Percentiles rank a stretch among this genome's conserved stretches.
Evolutionary conservation across 371 early-diverging fungal genomes (phyloP).

Genomic region (Rhizopus microsporus): DNA sequence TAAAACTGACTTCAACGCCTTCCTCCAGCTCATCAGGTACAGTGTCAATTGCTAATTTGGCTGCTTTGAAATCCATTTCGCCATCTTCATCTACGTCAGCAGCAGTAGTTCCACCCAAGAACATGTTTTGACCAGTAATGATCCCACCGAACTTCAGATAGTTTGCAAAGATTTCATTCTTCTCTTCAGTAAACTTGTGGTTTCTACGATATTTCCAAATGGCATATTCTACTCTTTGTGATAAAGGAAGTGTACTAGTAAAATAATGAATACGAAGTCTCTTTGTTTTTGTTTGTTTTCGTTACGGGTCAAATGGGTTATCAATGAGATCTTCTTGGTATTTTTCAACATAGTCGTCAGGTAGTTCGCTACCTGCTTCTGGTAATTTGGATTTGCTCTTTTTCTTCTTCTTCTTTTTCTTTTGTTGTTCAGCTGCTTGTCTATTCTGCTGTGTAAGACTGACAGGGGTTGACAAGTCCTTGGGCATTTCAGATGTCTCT

Average conservation of each 20-base stretch:
- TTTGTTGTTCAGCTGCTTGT: conserved; percentile 24
- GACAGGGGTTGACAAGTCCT: conserved; percentile 32
- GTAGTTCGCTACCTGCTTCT: conserved; percentile 52
- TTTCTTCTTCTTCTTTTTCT: conserved; percentile 62
- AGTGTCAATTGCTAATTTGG: conserved; percentile 44
- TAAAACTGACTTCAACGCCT: conserved; percentile 49
- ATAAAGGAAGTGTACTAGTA: conserved; percentile 38
- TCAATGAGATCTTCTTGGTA: conserved; percentile 48
- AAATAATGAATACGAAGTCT: not conserved
- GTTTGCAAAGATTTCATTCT: conserved; percentile 43
- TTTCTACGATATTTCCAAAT: conserved; percentile 60
- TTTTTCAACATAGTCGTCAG: conserved; percentile 40
- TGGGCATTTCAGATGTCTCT: conserved; percentile 19
- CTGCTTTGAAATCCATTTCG: conserved; percentile 51
- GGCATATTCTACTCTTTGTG: conserved; percentile 59
- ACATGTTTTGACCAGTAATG: conserved; percentile 55
- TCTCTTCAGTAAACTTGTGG: conserved; percentile 47
- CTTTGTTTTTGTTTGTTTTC: not conserved
- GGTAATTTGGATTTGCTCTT: conserved; percentile 52
- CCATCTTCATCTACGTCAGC: conserved; percentile 47
- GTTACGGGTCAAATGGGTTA: conserved; percentile 47
- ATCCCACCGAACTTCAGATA: conserved; percentile 64
- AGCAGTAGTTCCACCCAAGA: conserved; percentile 45
- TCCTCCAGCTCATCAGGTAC: conserved; percentile 54
- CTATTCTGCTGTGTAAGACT: conserved; percentile 22